These are phyloP conservation scores for Cladosporium sp. DNA, from an alignment of 2,329 filamentous ascomycete genomes.

Conservation along the genomic window DNA sequence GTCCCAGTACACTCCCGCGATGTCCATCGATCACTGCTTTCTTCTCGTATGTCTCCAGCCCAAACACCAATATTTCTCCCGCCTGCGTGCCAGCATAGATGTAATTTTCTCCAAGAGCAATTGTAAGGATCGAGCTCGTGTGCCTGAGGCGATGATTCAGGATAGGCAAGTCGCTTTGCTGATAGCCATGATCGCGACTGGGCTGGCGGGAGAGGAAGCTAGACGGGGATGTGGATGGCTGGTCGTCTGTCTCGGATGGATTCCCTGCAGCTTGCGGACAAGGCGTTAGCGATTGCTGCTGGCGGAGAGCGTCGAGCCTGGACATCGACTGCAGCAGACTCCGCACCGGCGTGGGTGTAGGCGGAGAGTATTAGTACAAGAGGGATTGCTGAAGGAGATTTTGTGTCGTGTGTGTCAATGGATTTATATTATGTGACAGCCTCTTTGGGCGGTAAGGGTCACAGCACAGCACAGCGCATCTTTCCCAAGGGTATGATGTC, in stretches of 20 bases:
- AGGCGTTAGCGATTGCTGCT: slow-evolving; percentile 13
- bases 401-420: not conserved
- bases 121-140: slow-evolving; percentile 72
- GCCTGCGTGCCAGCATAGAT: slow-evolving; percentile 92
- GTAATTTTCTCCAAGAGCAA: slow-evolving; percentile 73
- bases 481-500: slow-evolving; percentile 7
- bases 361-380: not conserved
- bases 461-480: not conserved
- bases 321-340: slow-evolving; percentile 10
- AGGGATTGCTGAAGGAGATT: not conserved
- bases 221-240: slow-evolving; percentile 7
- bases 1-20: slow-evolving; percentile 81
- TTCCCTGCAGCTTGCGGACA: slow-evolving; percentile 9
- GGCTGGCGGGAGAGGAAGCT: slow-evolving; percentile 19
- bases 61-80: slow-evolving; percentile 89
- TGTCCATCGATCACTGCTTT: slow-evolving; percentile 79
- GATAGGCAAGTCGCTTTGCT: slow-evolving; percentile 46
- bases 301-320: slow-evolving; percentile 10
- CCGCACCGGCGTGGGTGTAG: not conserved
- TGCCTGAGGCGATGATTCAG: slow-evolving; percentile 72
- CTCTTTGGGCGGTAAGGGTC: not conserved
- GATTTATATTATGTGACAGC: not conserved
- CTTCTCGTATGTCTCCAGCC: slow-evolving; percentile 79
- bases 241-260: slow-evolving; percentile 12
- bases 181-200: slow-evolving; percentile 22